phyloP scores from a whole-genome alignment of 1,139 yeast species.

The Nakaseomyces sp. region DNA sequence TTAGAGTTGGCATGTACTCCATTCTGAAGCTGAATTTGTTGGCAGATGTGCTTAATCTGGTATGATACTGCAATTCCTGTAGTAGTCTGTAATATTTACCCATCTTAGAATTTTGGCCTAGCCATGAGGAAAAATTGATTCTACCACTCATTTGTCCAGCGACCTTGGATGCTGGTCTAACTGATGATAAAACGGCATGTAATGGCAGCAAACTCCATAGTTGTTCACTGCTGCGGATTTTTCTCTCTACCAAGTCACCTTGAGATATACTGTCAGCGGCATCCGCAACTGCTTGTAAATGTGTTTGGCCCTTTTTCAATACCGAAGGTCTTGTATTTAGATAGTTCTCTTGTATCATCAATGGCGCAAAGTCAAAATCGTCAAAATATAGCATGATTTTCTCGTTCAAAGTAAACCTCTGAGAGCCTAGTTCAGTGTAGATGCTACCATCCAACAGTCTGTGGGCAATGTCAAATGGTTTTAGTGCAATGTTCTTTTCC shows the following conservation, averaged over 20 bases:
- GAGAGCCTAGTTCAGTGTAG: constrained; percentile 41
- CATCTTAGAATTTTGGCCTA: constrained; percentile 84
- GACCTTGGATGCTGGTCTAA: constrained; percentile 66
- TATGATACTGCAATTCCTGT: constrained; percentile 84
- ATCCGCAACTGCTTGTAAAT: constrained; percentile 53
- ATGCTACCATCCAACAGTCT: constrained; percentile 55
- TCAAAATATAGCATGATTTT: constrained; percentile 86
- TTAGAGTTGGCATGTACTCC: constrained; percentile 64
- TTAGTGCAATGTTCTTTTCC: constrained; percentile 84
- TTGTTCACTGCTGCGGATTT: constrained; percentile 86
- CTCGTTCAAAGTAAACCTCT: constrained; percentile 58
- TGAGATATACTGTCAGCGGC: constrained; percentile 84
- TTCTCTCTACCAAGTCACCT: constrained; percentile 70
- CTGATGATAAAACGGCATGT: constrained; percentile 82
- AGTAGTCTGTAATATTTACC: constrained; percentile 70
- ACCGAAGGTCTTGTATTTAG: constrained; percentile 50
- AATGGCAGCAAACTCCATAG: constrained; percentile 93
- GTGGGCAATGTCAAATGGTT: constrained; percentile 88
- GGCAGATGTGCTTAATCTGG: constrained; percentile 70
- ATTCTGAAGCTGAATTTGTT: constrained; percentile 68
- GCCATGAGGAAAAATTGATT: constrained; percentile 73
- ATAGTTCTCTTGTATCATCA: constrained; percentile 95
- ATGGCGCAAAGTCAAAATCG: constrained; percentile 89
- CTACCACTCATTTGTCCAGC: constrained; percentile 67
- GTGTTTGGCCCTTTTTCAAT: constrained; percentile 37